Conservation (phyloP, 805 yeast genomes). For the Metschnikowia reukaufii region DNA sequence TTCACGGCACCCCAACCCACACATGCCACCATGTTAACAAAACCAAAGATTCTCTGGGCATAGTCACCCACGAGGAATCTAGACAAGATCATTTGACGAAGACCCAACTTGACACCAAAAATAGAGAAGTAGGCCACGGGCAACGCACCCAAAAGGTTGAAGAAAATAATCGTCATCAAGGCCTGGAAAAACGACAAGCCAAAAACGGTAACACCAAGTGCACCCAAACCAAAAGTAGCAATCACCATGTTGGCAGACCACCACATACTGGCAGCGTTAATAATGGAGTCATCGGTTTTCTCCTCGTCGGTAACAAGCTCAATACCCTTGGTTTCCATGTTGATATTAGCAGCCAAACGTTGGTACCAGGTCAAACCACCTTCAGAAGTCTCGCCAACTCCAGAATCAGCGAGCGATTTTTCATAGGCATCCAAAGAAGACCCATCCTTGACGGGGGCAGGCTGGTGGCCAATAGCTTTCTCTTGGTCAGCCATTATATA, state of each 20-base stretch:
- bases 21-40: conserved; percentile 79
- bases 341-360: conserved; percentile 34
- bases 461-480: conserved; percentile 11
- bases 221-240: conserved; percentile 80
- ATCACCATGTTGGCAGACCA: conserved; percentile 85
- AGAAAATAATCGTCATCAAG: conserved; percentile 65
- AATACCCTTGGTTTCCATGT: conserved; percentile 64
- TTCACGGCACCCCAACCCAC: conserved; percentile 96
- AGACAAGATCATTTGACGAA: conserved; percentile 84
- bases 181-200: conserved; percentile 74
- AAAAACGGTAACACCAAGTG: conserved; percentile 54
- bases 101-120: conserved; percentile 81
- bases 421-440: conserved; percentile 27
- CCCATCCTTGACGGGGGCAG: conserved; percentile 19
- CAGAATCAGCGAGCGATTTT: conserved; percentile 24
- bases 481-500: conserved; percentile 16
- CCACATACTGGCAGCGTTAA: conserved; percentile 86
- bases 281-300: conserved; percentile 62
- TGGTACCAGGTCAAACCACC: conserved; percentile 30
- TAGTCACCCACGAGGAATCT: conserved; percentile 75
- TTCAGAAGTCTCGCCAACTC: conserved; percentile 27
- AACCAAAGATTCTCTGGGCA: conserved; percentile 73
- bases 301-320: conserved; percentile 80
- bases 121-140: conserved; percentile 83
- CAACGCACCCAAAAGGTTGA: conserved; percentile 66